phyloP scores from a whole-genome alignment of 106 monocot species.

The Apostasia ramifera region DNA sequence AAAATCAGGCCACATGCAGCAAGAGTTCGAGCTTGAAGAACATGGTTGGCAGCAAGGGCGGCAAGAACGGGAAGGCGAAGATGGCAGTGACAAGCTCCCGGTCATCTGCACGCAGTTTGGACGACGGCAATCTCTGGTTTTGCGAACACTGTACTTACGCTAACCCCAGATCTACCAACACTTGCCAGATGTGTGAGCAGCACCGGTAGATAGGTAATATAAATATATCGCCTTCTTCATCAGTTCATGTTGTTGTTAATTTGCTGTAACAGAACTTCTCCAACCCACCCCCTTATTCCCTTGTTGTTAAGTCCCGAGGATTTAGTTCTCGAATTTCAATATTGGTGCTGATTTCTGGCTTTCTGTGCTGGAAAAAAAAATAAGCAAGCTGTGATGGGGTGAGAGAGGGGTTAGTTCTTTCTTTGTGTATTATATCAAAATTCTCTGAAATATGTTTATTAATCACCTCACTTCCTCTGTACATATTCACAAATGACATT shows the following conservation, averaged over 20 bases:
- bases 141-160: constrained; percentile 70
- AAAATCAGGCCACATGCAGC: constrained; percentile 52
- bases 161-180: constrained; percentile 27
- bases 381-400: background rate
- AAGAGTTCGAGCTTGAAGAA: constrained; percentile 40
- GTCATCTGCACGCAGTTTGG: constrained; percentile 17
- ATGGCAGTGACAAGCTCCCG: constrained; percentile 21
- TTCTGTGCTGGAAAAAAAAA: background rate
- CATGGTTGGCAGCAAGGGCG: constrained; percentile 27
- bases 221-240: no score
- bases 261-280: constrained; percentile 3
- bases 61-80: constrained; percentile 48
- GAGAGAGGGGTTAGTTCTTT: background rate
- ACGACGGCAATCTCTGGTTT: constrained; percentile 47
- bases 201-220: constrained; percentile 13
- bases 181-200: constrained; percentile 50
- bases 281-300: background rate
- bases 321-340: background rate
- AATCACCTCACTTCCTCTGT: constrained; percentile 1
- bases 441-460: background rate
- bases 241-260: background rate
- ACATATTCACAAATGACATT: background rate
- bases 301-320: background rate
- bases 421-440: background rate
- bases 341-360: background rate